Conservation (phyloP, 208 protist genomes). For the Leishmania martiniquensis region DNA sequence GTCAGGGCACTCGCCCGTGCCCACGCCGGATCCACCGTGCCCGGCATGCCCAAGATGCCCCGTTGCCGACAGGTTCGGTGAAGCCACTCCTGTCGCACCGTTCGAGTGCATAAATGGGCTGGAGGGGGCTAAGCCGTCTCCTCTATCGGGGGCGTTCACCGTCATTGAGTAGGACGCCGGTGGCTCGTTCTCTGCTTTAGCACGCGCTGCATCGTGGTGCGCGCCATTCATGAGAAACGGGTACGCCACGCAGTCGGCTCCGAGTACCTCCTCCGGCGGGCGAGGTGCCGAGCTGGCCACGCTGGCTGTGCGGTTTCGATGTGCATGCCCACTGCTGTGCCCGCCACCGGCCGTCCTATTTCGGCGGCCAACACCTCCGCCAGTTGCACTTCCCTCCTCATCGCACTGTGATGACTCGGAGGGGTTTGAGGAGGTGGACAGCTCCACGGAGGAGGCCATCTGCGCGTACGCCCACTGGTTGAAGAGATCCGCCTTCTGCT, state of each 20-base stretch:
- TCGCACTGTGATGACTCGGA: constrained; percentile 1
- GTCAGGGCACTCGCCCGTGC: background rate
- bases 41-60: background rate
- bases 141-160: background rate
- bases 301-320: constrained; percentile 13
- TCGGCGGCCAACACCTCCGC: background rate
- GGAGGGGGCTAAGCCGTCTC: background rate
- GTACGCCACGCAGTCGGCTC: constrained; percentile 5
- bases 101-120: background rate
- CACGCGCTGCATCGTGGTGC: background rate
- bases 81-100: background rate
- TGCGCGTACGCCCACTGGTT: constrained; percentile 32
- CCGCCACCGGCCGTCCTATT: background rate
- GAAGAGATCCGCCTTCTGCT: constrained; percentile 30
- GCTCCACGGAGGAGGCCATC: constrained; percentile 26
- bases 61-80: background rate
- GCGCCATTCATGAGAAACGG: constrained; percentile 1
- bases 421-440: constrained; percentile 25
- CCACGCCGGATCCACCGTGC: background rate
- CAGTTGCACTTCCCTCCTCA: constrained; percentile 1
- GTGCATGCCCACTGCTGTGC: background rate
- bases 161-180: background rate
- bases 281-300: constrained; percentile 39
- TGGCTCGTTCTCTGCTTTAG: background rate
- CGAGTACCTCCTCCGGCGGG: constrained; percentile 37